Percentiles rank a stretch among this genome's conserved stretches.
phyloP scores from a whole-genome alignment of 208 protist genomes.

The Blechomonas ayalai region DNA sequence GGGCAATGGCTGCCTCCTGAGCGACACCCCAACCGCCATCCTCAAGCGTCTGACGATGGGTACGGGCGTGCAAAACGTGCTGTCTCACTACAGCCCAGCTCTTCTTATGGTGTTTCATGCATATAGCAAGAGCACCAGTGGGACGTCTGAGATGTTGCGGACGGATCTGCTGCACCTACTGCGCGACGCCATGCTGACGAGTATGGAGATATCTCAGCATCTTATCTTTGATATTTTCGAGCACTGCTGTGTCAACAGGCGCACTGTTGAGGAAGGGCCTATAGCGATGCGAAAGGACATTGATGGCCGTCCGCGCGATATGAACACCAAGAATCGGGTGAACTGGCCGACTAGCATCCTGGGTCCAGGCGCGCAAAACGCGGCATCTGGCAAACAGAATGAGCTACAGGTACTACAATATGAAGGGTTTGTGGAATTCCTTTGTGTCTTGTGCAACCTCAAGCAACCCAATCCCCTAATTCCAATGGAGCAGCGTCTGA shows the following conservation, averaged over 20 bases:
- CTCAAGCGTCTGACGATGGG: slow-evolving; percentile 45
- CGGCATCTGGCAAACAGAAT: slow-evolving; percentile 10
- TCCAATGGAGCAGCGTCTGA: slow-evolving; percentile 57
- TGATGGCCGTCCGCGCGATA: slow-evolving; percentile 37
- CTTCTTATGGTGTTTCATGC: slow-evolving; percentile 57
- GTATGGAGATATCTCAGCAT: slow-evolving; percentile 80
- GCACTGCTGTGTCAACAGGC: slow-evolving; percentile 51
- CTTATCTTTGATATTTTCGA: slow-evolving; percentile 79
- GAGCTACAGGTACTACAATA: slow-evolving; percentile 53
- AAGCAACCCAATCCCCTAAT: slow-evolving; percentile 85
- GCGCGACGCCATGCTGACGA: slow-evolving; percentile 84
- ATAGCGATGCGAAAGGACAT: slow-evolving; percentile 37
- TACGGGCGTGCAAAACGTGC: slow-evolving; percentile 36
- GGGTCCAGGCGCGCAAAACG: background rate
- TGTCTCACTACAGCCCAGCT: slow-evolving; percentile 39
- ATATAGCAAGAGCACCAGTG: slow-evolving; percentile 75
- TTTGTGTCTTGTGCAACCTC: slow-evolving; percentile 81
- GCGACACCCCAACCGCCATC: slow-evolving; percentile 18
- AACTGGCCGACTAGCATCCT: background rate
- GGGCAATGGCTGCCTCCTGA: background rate
- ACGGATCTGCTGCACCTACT: slow-evolving; percentile 70
- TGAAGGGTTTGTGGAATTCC: slow-evolving; percentile 72
- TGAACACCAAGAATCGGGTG: slow-evolving; percentile 9
- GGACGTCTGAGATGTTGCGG: slow-evolving; percentile 50
- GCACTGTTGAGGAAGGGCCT: slow-evolving; percentile 37